Conservation (phyloP, 1,284 basidiomycete genomes). For the Boletus sp. region DNA sequence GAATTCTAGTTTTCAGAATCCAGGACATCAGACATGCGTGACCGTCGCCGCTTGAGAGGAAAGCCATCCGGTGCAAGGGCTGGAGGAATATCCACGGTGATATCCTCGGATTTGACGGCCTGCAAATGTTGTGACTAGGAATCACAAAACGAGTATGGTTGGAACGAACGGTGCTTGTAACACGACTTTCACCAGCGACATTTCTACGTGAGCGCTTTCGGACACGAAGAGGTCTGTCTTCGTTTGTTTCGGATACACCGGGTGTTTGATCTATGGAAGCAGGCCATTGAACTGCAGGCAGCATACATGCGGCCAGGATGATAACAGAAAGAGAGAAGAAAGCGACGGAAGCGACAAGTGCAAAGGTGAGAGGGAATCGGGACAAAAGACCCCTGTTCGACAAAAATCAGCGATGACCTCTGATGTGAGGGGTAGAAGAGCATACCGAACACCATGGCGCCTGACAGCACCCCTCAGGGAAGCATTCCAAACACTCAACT, state of each 20-base stretch:
- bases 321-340: constrained; percentile 39
- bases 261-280: constrained; percentile 14
- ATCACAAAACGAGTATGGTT: background rate
- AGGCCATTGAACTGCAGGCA: constrained; percentile 42
- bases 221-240: constrained; percentile 23
- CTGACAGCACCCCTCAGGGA: constrained; percentile 55
- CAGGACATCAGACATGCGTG: constrained; percentile 33
- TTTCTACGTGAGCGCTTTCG: constrained; percentile 28
- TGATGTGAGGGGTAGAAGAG: constrained; percentile 4
- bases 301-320: constrained; percentile 44
- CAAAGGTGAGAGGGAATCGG: constrained; percentile 59
- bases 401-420: background rate
- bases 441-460: constrained; percentile 64
- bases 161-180: constrained; percentile 22
- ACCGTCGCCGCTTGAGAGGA: constrained; percentile 41
- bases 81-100: constrained; percentile 24
- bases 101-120: constrained; percentile 28
- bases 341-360: constrained; percentile 36
- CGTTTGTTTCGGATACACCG: constrained; percentile 16
- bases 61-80: constrained; percentile 19
- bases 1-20: constrained; percentile 32
- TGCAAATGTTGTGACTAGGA: constrained; percentile 22
- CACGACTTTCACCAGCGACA: constrained; percentile 18
- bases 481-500: constrained; percentile 62
- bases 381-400: constrained; percentile 57